Evolutionary conservation across 257 asterid genomes (phyloP).

Genomic region (Solanum piurae): DNA sequence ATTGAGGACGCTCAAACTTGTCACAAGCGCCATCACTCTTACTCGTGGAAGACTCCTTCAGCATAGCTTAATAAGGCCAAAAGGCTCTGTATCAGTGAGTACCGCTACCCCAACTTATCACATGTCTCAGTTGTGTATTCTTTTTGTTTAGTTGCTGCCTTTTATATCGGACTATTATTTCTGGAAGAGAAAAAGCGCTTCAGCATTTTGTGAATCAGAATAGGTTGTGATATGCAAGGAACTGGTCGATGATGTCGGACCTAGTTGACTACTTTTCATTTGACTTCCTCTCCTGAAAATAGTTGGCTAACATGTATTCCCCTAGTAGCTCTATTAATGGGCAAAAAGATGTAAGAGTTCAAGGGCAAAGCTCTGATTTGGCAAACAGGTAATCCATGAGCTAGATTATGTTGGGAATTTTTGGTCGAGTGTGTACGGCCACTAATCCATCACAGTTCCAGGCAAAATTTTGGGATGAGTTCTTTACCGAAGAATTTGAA

Average conservation of each 20-base stretch:
- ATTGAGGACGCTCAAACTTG: neutral
- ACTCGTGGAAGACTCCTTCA: neutral
- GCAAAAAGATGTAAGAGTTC: constrained; percentile 22
- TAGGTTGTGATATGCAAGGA: neutral
- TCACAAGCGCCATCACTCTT: neutral
- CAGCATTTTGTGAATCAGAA: neutral
- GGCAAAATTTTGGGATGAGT: constrained; percentile 41
- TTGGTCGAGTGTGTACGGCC: neutral
- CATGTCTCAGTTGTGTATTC: neutral
- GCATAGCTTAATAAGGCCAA: neutral
- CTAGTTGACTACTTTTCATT: constrained; percentile 14
- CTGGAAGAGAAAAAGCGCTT: neutral
- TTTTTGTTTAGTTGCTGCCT: neutral
- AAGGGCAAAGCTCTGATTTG: constrained; percentile 25
- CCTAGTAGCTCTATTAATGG: constrained; percentile 33
- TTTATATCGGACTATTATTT: neutral
- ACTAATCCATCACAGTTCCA: constrained; percentile 15
- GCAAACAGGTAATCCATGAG: constrained; percentile 36
- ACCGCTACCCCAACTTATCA: neutral
- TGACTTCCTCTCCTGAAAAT: constrained; percentile 6
- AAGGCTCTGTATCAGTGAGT: neutral
- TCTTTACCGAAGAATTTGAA: constrained; percentile 31
- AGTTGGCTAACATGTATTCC: constrained; percentile 23
- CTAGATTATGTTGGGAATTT: constrained; percentile 4
- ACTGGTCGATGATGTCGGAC: constrained; percentile 9